Base-by-base conservation (phyloP, 1,284 basidiomycete species). In the Malassezia pachydermatis region DNA sequence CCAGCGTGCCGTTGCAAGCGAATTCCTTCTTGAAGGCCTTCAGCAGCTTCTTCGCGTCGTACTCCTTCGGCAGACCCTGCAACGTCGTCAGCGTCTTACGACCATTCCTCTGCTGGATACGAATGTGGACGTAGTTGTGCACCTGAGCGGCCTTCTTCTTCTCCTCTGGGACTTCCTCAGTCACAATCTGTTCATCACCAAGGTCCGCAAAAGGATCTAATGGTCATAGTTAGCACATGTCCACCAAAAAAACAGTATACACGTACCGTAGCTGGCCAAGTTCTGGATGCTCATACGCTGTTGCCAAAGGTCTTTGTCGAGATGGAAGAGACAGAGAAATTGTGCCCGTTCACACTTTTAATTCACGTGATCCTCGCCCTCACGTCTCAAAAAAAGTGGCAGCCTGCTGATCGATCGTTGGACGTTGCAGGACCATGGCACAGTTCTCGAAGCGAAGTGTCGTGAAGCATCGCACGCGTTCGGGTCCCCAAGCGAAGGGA, bases 11-110 rank as follows among this genome's bases (percentile, higher is more conserved):
- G 77, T 98, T 98, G 79, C 94, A 98, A 57, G 94, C 94, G 67
- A 98, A 96, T 78, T 95, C 89, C 86, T 94, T 68, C 81, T 98
- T 98, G 80, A 98, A 96, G 19, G 87, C 89, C 76, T 98, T 96
- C 75, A 98, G 79, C 59, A 99, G 80, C 78, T 96, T 98, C 83
- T 95, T 95, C 57, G 84, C 80, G 76, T 98, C 89, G 76, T 92
- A 98, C 76, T 88, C 88, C 76, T 86, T 88, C 54, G 88, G 88
- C 58, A 99, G 77, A 60, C 94, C 94, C 76, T 98, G 92, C 62
- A 98, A 79, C 51, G 92, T 99, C 35, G 94, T 99, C 77, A 98
- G 77, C 58, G 90, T 95, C 81, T 99, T 99, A 67, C 94, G 82
- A 64, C 94, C 94, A 81, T 98, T 99, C 70, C 94, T 81, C 76